A percentile compares a stretch with the other conserved stretches of the same genome.
Conservation (phyloP, 371 early-diverging fungal species). For the Fennellomyces sp. region DNA sequence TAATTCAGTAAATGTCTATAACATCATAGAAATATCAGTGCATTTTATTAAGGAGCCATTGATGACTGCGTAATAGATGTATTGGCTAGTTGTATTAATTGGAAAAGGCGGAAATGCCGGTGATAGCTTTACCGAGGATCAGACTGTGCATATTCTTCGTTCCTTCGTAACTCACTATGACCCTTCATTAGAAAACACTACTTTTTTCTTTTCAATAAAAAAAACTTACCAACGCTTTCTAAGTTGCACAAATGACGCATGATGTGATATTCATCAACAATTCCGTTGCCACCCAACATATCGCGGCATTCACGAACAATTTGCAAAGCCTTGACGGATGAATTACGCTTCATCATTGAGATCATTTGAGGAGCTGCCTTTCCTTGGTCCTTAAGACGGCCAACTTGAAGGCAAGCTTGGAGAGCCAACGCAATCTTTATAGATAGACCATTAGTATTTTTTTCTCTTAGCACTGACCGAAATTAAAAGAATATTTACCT, state of each 20-base stretch:
- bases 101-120: not conserved
- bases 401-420: slow-evolving; percentile 91
- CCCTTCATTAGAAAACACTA: no score
- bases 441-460: not conserved
- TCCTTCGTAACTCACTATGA: no score
- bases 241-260: slow-evolving; percentile 95
- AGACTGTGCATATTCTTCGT: no score
- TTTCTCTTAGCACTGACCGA: not conserved
- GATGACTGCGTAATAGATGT: no score
- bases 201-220: no score
- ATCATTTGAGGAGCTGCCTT: slow-evolving; percentile 95
- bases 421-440: slow-evolving; percentile 82
- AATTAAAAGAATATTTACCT: slow-evolving; percentile 41
- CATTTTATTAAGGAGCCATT: no score
- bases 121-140: no score
- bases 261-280: slow-evolving; percentile 96
- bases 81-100: not conserved
- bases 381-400: slow-evolving; percentile 89
- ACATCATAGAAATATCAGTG: no score
- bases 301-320: slow-evolving; percentile 92
- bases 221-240: slow-evolving; percentile 95
- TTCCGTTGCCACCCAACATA: slow-evolving; percentile 92
- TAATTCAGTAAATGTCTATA: no score
- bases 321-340: slow-evolving; percentile 90
- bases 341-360: slow-evolving; percentile 95